Percentiles rank a stretch among this genome's conserved stretches.
Evolutionary conservation across 1,139 yeast genomes (phyloP).

Genomic region (Candida sojae): DNA sequence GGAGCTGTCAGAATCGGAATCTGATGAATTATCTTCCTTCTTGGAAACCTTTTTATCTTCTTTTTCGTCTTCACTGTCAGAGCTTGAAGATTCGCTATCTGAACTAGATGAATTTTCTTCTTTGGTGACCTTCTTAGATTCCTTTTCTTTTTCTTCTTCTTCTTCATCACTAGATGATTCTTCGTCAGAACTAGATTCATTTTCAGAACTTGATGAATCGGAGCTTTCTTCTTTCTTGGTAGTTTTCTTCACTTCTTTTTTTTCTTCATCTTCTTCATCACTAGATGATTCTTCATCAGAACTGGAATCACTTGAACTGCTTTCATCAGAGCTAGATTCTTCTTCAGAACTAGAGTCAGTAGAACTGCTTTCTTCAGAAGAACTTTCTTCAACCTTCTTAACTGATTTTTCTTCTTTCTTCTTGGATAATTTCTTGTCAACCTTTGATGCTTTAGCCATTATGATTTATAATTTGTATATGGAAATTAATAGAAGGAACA

Average conservation of each 20-base stretch:
- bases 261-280: slow-evolving; percentile 30
- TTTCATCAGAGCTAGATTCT: slow-evolving; percentile 6
- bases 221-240: slow-evolving; percentile 25
- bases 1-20: slow-evolving; percentile 18
- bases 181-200: slow-evolving; percentile 13
- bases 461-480: not conserved
- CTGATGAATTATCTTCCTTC: slow-evolving; percentile 10
- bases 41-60: not conserved
- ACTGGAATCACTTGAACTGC: slow-evolving; percentile 3
- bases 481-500: not conserved
- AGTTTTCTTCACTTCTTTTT: slow-evolving; percentile 18
- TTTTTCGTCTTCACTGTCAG: slow-evolving; percentile 2
- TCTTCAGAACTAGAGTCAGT: slow-evolving; percentile 2
- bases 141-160: slow-evolving; percentile 28
- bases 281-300: slow-evolving; percentile 9
- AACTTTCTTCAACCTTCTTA: slow-evolving; percentile 21
- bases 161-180: slow-evolving; percentile 5
- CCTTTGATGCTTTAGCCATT: slow-evolving; percentile 36
- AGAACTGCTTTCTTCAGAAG: slow-evolving; percentile 17
- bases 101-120: slow-evolving; percentile 11
- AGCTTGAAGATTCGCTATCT: not conserved
- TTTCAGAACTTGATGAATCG: slow-evolving; percentile 18
- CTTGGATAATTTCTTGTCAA: slow-evolving; percentile 26
- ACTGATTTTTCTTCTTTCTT: slow-evolving; percentile 15
- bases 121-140: slow-evolving; percentile 22